phyloP scores from a whole-genome alignment of 768 basidiomycete genomes.

The Boletellus ananas region DNA sequence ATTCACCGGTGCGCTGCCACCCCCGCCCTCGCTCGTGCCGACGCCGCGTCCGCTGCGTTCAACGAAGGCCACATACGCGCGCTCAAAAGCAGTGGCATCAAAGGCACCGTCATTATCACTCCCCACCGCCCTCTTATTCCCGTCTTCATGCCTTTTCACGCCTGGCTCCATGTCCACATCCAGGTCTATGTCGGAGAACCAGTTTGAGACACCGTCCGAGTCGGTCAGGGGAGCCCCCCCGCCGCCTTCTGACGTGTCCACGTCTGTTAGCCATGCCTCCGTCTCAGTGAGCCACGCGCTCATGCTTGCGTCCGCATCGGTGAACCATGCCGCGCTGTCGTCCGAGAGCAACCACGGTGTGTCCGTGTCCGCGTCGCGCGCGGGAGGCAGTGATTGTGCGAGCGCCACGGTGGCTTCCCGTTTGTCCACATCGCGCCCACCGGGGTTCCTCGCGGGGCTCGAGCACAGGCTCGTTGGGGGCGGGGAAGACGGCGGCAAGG shows the following conservation, averaged over 20 bases:
- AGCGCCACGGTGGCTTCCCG: no score
- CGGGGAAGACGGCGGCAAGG: constrained; percentile 61
- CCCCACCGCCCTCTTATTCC: no score
- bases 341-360: constrained; percentile 16
- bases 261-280: constrained; percentile 28
- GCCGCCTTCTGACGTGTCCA: constrained; percentile 32
- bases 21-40: no score
- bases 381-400: background rate
- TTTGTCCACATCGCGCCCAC: no score
- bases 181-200: constrained; percentile 33
- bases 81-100: no score
- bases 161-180: background rate
- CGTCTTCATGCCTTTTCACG: no score
- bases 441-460: background rate
- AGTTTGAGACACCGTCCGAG: constrained; percentile 24
- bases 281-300: constrained; percentile 26
- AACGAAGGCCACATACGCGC: no score
- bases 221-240: constrained; percentile 45
- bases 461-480: constrained; percentile 50
- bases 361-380: constrained; percentile 2
- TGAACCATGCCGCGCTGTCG: constrained; percentile 7
- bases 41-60: no score
- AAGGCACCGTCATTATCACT: no score
- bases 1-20: no score
- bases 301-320: constrained; percentile 15